Evolutionary conservation across 1,284 basidiomycete genomes (phyloP), one percentile per base, ranked within the genome.

Genomic region (Ceratobasidium sp.): DNA sequence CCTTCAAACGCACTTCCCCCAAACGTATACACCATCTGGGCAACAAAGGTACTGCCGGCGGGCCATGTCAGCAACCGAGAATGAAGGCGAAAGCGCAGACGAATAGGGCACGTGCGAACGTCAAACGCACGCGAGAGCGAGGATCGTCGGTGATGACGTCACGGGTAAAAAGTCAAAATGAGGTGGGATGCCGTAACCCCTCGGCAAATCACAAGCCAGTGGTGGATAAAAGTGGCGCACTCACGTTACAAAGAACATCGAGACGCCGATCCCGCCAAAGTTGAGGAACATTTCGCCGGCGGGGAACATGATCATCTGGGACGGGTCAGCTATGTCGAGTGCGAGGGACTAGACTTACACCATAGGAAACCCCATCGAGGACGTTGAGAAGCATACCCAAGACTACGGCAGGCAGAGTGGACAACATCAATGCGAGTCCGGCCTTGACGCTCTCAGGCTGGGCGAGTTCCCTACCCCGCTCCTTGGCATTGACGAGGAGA

Each of bases 201-300:
- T n/a, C n/a, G n/a, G n/a, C n/a, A n/a, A n/a, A n/a, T n/a, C n/a
- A 25, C n/a, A 54, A 5, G 38, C 42, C 20, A 40, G 10, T 32
- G 17, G 53, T 17, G 34, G 15, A 13, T 47, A 20, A 42, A 10
- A 50, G 13, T 32, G 17, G 42, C 62, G 47, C 25, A 82, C 86
- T 76, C 75, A 90, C 84, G 91, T 88, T 43, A 94, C 85, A 77
- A 97, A 96, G 79, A 96, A 97, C 89, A 98, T 92, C 52, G 93
- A 95, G 0, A 98, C 95, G 3, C 96, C 96, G 77, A 92, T 89
- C 0, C 92, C 88, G 0, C 93, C 94, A 53, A 96, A 89, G 71
- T 87, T 45, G 27, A 85, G 80, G 78, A 98, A 98, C 25, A 92
- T 84, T 0, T 90, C 88, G 20, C 86, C 84, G 0, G 90, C 87